These are phyloP conservation scores for Fagopyrum tataricum DNA, from an alignment of 148 eudicot genomes.

Conservation along the genomic window DNA sequence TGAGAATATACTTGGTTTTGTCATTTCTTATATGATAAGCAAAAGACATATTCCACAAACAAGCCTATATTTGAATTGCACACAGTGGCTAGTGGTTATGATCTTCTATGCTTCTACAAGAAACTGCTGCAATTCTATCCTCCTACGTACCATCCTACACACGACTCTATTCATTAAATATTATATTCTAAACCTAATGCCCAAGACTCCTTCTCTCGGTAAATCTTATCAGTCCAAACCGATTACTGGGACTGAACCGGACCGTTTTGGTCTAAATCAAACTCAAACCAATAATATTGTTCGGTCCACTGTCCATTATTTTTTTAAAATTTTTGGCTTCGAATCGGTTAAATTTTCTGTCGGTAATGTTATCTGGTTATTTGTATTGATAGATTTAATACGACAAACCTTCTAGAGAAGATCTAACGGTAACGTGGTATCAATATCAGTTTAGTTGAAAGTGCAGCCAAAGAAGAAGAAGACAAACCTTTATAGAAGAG, in stretches of 20 bases:
- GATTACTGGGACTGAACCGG: too few relatives aligned
- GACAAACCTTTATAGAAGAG: not conserved
- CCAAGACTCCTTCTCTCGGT: not conserved
- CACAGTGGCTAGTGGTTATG: slow-evolving; percentile 4
- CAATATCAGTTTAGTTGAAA: not conserved
- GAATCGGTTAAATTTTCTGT: not conserved
- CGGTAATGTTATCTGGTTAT: not conserved
- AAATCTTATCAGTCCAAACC: too few relatives aligned
- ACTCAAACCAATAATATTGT: too few relatives aligned
- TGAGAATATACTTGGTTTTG: not conserved
- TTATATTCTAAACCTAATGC: not conserved
- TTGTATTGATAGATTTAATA: too few relatives aligned
- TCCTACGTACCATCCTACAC: not conserved
- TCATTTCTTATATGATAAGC: not conserved
- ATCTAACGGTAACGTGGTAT: not conserved
- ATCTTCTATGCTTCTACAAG: slow-evolving; percentile 7
- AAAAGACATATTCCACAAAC: not conserved
- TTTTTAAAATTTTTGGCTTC: not conserved
- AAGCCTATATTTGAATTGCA: not conserved
- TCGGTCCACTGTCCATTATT: too few relatives aligned
- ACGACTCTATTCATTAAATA: not conserved
- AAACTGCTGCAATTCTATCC: not conserved
- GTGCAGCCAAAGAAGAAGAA: slow-evolving; percentile 8
- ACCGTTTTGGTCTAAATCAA: too few relatives aligned
- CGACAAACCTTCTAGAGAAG: too few relatives aligned